Evolutionary conservation across 192 early-diverging fungal genomes (phyloP).

Genomic region (Backusella liffmaniae): DNA sequence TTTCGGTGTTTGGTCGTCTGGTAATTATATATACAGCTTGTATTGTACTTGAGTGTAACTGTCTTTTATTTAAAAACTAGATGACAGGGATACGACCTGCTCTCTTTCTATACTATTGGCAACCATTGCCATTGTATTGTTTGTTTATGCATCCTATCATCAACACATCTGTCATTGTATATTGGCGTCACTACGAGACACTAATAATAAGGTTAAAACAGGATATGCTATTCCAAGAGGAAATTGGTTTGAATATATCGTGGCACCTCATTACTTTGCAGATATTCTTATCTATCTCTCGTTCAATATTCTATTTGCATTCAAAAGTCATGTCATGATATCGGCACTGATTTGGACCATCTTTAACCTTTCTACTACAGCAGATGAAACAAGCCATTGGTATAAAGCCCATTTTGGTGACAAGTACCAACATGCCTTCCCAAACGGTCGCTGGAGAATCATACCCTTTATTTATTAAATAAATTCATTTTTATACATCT

Average conservation of each 20-base stretch:
- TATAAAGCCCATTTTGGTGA: slow-evolving; percentile 59
- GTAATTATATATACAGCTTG: background rate
- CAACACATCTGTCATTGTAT: slow-evolving; percentile 66
- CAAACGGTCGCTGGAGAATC: slow-evolving; percentile 21
- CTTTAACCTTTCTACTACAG: slow-evolving; percentile 60
- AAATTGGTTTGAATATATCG: slow-evolving; percentile 63
- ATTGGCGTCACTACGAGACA: slow-evolving; percentile 55
- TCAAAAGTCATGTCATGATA: slow-evolving; percentile 29
- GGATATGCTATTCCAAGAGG: slow-evolving; percentile 62
- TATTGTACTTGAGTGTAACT: background rate
- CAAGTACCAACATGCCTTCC: slow-evolving; percentile 32
- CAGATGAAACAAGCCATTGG: slow-evolving; percentile 69
- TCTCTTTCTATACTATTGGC: slow-evolving; percentile 28
- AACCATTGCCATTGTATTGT: slow-evolving; percentile 39
- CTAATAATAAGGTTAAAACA: background rate
- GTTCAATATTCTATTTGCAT: slow-evolving; percentile 51
- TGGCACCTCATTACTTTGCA: slow-evolving; percentile 68
- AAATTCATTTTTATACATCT: too few relatives aligned
- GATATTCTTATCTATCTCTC: slow-evolving; percentile 71
- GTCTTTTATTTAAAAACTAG: background rate
- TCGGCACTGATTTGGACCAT: slow-evolving; percentile 58
- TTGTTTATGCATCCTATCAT: slow-evolving; percentile 59
- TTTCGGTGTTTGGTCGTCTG: slow-evolving; percentile 26
- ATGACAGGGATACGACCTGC: background rate
- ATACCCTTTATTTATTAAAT: slow-evolving; percentile 31